Conservation (phyloP, 768 basidiomycete species). For the Agrocybe chaxingu region DNA sequence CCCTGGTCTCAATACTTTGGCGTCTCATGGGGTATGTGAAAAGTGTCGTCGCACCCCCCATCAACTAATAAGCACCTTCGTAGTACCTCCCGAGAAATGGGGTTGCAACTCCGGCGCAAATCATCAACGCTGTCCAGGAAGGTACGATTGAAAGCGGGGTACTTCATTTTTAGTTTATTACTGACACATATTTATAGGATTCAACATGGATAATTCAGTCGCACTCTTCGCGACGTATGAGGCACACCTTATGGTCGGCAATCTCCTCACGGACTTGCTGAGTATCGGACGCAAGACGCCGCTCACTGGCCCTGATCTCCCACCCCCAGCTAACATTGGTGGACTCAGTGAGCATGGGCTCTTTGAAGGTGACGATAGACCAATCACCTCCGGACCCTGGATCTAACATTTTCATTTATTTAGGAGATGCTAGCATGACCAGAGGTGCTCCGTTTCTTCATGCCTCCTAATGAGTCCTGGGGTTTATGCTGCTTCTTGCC, state of each 20-base stretch:
- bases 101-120: slow-evolving; percentile 8
- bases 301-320: slow-evolving; percentile 16
- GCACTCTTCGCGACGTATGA: neutral
- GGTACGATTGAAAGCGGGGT: neutral
- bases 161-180: too few species aligned
- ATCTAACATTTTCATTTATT: too few species aligned
- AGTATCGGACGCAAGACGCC: slow-evolving; percentile 17
- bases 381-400: too few species aligned
- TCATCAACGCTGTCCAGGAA: slow-evolving; percentile 14
- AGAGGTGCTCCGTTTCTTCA: too few species aligned
- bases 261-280: slow-evolving; percentile 9
- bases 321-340: slow-evolving; percentile 16
- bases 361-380: slow-evolving; percentile 17
- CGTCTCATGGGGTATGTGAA: slow-evolving; percentile 17
- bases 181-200: too few species aligned
- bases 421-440: too few species aligned
- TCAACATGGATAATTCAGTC: neutral
- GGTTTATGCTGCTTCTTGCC: too few species aligned
- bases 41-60: neutral
- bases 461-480: too few species aligned
- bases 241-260: neutral
- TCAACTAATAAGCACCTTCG: neutral
- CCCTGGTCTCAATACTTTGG: slow-evolving; percentile 19
- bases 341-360: slow-evolving; percentile 17
- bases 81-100: slow-evolving; percentile 15